phyloP scores from a whole-genome alignment of 352 stramenopile species.

The Blastocystis sp. region DNA sequence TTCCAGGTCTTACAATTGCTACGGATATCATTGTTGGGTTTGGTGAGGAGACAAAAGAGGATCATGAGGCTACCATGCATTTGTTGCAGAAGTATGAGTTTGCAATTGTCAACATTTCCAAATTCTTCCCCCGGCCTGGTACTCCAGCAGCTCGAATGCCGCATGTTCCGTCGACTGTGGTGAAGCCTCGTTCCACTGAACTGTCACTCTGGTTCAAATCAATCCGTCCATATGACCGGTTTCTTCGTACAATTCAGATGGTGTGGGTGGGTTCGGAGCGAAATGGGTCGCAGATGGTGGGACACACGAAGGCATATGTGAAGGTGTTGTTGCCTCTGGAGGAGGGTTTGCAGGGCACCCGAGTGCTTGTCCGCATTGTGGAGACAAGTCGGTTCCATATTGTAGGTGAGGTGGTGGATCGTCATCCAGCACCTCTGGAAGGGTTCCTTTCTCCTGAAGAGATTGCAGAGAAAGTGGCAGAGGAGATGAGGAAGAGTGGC shows the following conservation, averaged over 20 bases:
- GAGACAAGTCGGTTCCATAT: constrained; percentile 73
- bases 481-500: too few species aligned
- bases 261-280: constrained; percentile 69
- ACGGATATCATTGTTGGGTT: constrained; percentile 87
- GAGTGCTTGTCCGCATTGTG: constrained; percentile 70
- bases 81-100: constrained; percentile 79
- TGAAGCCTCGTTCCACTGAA: constrained; percentile 78
- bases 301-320: constrained; percentile 82
- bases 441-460: constrained; percentile 68
- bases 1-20: constrained; percentile 76
- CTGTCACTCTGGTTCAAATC: constrained; percentile 78
- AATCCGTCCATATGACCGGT: constrained; percentile 73
- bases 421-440: constrained; percentile 64
- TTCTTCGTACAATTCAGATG: constrained; percentile 71
- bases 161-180: constrained; percentile 75
- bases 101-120: constrained; percentile 83
- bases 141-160: constrained; percentile 81
- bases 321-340: constrained; percentile 78
- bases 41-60: constrained; percentile 76
- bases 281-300: constrained; percentile 74
- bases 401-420: constrained; percentile 70
- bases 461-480: neutral
- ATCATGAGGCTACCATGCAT: constrained; percentile 79
- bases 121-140: constrained; percentile 82
- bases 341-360: constrained; percentile 73